These are phyloP conservation scores for Didymella keratinophila DNA, from an alignment of 2,329 filamentous ascomycete species.

Conservation along the genomic window DNA sequence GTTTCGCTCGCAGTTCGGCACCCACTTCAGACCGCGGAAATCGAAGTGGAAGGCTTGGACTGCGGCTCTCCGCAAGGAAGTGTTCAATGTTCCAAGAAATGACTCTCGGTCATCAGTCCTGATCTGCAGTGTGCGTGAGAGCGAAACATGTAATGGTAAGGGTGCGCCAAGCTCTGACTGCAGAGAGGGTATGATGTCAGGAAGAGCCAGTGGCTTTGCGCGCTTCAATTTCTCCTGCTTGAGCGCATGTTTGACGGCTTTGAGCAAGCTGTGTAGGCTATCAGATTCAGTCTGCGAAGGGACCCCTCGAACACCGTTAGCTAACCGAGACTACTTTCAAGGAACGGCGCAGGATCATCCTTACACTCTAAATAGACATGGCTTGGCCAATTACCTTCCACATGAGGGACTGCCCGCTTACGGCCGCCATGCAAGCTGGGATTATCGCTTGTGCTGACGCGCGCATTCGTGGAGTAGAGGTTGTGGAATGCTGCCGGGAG, in stretches of 20 bases:
- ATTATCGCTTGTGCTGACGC: conserved; percentile 80
- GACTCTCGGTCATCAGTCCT: conserved; percentile 72
- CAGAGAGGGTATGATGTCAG: conserved; percentile 71
- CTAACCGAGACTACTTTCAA: conserved; percentile 25
- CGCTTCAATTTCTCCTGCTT: conserved; percentile 30
- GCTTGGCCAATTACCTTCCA: conserved; percentile 89
- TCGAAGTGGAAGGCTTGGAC: conserved; percentile 60
- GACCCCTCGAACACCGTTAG: conserved; percentile 49
- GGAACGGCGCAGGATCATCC: conserved; percentile 43
- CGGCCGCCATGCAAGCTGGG: conserved; percentile 85
- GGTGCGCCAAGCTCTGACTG: conserved; percentile 79
- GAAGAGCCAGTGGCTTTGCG: conserved; percentile 35
- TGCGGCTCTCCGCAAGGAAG: conserved; percentile 50
- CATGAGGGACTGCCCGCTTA: conserved; percentile 81
- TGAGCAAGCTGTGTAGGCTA: conserved; percentile 40
- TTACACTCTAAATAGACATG: conserved; percentile 94
- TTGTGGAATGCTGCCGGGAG: conserved; percentile 85
- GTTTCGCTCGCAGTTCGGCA: conserved; percentile 70
- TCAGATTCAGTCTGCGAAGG: conserved; percentile 47
- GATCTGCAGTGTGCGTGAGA: conserved; percentile 83
- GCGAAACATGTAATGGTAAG: conserved; percentile 86
- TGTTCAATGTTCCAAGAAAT: conserved; percentile 69
- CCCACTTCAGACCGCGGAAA: conserved; percentile 66
- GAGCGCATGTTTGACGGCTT: conserved; percentile 33
- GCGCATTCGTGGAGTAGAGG: conserved; percentile 83